Conservation (phyloP, 768 basidiomycete genomes). For the Lactarius trivialis region DNA sequence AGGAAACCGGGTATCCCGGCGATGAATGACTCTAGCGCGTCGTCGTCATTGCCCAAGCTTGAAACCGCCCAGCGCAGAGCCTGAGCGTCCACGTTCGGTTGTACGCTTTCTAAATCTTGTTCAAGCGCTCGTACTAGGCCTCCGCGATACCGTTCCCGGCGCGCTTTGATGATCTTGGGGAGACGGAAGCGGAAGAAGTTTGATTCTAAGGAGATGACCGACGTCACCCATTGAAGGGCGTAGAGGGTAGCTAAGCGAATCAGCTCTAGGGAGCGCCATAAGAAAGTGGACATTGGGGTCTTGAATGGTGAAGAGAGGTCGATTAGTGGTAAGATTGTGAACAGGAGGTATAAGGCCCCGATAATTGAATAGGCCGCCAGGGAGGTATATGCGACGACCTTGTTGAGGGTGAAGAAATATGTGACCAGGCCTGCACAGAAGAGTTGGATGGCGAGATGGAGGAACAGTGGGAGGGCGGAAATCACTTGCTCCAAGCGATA, state of each 20-base stretch:
- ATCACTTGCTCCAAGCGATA: constrained; percentile 9
- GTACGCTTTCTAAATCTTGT: not conserved
- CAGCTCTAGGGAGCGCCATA: constrained; percentile 7
- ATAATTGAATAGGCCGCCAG: not conserved
- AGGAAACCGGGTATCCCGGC: constrained; percentile 16
- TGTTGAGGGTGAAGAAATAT: constrained; percentile 15
- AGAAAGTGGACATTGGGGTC: constrained; percentile 12
- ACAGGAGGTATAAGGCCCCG: constrained; percentile 2
- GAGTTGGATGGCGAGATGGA: constrained; percentile 18
- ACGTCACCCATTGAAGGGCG: not conserved
- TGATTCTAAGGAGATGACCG: not conserved
- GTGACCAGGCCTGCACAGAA: constrained; percentile 18
- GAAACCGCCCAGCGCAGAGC: constrained; percentile 11
- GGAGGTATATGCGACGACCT: constrained; percentile 4
- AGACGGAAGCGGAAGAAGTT: constrained; percentile 3
- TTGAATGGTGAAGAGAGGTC: constrained; percentile 17
- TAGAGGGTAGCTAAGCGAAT: not conserved
- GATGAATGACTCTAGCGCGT: constrained; percentile 15
- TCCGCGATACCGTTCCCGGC: constrained; percentile 10
- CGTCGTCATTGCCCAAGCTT: not conserved
- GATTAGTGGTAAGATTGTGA: constrained; percentile 16
- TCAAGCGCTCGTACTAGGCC: constrained; percentile 11
- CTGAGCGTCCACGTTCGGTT: constrained; percentile 4
- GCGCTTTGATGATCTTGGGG: constrained; percentile 1
- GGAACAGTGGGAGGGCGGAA: constrained; percentile 8